Conservation (phyloP, 2,329 filamentous ascomycete genomes). For the Talaromyces rugulosus region DNA sequence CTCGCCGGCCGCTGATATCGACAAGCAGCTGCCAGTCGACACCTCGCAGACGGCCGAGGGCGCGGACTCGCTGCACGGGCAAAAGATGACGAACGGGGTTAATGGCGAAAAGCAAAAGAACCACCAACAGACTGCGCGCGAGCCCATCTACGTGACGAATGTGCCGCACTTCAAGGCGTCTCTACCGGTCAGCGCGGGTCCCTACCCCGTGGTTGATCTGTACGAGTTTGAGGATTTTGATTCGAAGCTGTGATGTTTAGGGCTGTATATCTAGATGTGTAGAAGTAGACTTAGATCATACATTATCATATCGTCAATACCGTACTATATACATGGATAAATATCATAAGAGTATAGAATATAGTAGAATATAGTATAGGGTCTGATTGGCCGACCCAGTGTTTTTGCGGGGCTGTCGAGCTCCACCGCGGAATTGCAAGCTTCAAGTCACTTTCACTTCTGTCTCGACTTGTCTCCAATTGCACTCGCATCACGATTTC, state of each 20-base stretch:
- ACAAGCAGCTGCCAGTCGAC: conserved; percentile 14
- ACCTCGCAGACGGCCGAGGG: conserved; percentile 28
- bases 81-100: conserved; percentile 18
- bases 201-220: conserved; percentile 68
- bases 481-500: background rate
- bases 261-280: conserved; percentile 10
- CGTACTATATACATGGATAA: background rate
- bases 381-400: conserved; percentile 21
- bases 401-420: conserved; percentile 20
- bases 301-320: background rate
- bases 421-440: conserved; percentile 3
- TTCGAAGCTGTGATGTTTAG: conserved; percentile 61
- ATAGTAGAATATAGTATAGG: too few species aligned
- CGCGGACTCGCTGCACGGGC: conserved; percentile 25
- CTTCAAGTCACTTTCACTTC: background rate
- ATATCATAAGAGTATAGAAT: background rate
- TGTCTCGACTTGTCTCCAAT: background rate
- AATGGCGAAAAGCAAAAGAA: conserved; percentile 25
- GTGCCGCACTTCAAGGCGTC: conserved; percentile 76
- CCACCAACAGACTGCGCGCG: conserved; percentile 25
- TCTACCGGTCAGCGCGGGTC: conserved; percentile 67
- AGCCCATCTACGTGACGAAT: conserved; percentile 64
- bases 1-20: conserved; percentile 60
- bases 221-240: conserved; percentile 82
- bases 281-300: background rate